These are phyloP conservation scores for Paecilomyces sp. DNA, from an alignment of 2,329 filamentous ascomycete species.

Conservation along the genomic window DNA sequence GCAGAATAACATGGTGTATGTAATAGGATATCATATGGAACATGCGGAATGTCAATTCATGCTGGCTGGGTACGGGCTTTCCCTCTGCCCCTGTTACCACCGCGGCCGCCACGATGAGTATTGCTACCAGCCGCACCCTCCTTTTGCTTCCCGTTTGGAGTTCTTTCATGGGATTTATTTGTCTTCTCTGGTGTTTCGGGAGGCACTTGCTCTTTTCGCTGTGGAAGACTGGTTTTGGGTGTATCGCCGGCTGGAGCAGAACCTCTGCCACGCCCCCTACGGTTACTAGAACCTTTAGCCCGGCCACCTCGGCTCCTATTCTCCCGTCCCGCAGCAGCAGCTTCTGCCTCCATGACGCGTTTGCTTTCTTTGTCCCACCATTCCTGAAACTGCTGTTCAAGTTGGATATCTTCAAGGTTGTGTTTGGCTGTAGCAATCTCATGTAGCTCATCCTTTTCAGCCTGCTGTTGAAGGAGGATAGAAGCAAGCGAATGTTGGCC, in stretches of 20 bases:
- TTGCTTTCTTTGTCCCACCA: constrained; percentile 36
- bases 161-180: background rate
- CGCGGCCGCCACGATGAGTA: background rate
- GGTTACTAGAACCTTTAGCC: background rate
- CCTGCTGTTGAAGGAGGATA: constrained; percentile 80
- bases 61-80: background rate
- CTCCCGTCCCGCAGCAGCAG: constrained; percentile 1
- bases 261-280: constrained; percentile 4
- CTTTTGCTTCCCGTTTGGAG: constrained; percentile 6
- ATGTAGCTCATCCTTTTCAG: constrained; percentile 72
- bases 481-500: constrained; percentile 73
- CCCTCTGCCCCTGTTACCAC: background rate
- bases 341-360: constrained; percentile 23
- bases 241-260: constrained; percentile 4
- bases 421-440: constrained; percentile 77
- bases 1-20: background rate
- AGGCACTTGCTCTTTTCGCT: constrained; percentile 1
- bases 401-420: constrained; percentile 87
- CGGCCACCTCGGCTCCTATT: constrained; percentile 4
- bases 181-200: background rate
- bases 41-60: background rate
- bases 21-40: background rate
- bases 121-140: background rate
- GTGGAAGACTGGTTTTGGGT: background rate
- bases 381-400: constrained; percentile 92